Percentiles rank a stretch among this genome's conserved stretches.
Evolutionary conservation across 306 rosid species (phyloP).

Genomic region (Cucurbita maxima): DNA sequence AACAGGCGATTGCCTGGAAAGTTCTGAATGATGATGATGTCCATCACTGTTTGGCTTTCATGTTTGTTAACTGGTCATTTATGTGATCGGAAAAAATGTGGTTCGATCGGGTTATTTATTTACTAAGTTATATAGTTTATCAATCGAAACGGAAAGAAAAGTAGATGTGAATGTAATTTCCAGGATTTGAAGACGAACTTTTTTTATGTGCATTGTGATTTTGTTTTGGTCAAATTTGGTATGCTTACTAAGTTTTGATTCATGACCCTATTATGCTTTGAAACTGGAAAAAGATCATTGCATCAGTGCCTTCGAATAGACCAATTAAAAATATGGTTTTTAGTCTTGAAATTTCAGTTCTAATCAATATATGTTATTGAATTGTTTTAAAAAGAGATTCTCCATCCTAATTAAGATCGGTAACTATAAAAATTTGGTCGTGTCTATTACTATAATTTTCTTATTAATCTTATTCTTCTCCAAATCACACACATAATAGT

Average conservation of each 20-base stretch:
- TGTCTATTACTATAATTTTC: too few relatives aligned
- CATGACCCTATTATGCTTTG: background rate
- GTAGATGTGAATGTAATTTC: background rate
- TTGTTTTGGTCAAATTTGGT: background rate
- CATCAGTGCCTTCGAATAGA: background rate
- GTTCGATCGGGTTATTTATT: background rate
- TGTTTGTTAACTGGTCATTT: constrained; percentile 93
- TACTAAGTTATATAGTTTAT: background rate
- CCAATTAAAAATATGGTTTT: background rate
- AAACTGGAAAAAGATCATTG: background rate
- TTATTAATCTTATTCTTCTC: too few relatives aligned
- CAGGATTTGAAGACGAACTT: background rate
- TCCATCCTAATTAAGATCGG: too few relatives aligned
- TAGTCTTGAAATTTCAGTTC: background rate
- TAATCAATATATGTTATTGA: too few relatives aligned
- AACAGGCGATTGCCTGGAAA: constrained; percentile 87
- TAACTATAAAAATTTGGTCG: too few relatives aligned
- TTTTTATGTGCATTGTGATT: background rate
- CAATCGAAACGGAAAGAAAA: background rate
- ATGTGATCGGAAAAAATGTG: constrained; percentile 21
- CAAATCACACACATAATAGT: too few relatives aligned
- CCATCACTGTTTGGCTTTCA: constrained; percentile 80
- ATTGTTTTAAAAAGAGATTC: too few relatives aligned
- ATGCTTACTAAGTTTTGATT: background rate
- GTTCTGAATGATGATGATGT: constrained; percentile 73